These are phyloP conservation scores for Lithospermum erythrorhizon DNA, from an alignment of 257 asterid species.

Conservation along the genomic window DNA sequence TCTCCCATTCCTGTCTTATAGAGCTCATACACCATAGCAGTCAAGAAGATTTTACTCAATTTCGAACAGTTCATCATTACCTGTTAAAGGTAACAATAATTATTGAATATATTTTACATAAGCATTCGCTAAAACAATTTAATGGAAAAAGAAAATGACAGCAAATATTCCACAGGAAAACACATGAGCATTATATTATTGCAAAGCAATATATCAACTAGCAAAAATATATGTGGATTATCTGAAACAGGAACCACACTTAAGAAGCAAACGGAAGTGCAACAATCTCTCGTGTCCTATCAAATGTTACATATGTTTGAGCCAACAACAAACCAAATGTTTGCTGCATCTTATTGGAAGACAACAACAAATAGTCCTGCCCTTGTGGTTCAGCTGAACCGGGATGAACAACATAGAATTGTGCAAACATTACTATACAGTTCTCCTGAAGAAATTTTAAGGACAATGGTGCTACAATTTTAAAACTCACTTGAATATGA, in stretches of 20 bases:
- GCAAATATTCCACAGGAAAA: background rate
- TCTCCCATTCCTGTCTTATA: slow-evolving; percentile 95
- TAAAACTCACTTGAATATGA: slow-evolving; percentile 74
- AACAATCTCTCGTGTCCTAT: too few species aligned
- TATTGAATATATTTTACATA: background rate
- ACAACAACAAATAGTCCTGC: background rate
- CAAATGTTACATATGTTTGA: too few species aligned
- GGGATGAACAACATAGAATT: background rate
- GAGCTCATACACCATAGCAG: slow-evolving; percentile 93
- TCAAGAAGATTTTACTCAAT: slow-evolving; percentile 82
- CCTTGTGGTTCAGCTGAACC: background rate
- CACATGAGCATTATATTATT: background rate
- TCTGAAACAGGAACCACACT: too few species aligned
- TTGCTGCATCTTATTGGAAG: background rate
- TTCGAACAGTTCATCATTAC: slow-evolving; percentile 67
- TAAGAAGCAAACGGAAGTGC: too few species aligned
- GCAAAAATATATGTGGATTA: too few species aligned
- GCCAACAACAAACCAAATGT: background rate
- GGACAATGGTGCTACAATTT: background rate
- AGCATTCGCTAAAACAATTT: background rate
- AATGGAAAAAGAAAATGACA: background rate
- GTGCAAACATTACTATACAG: background rate
- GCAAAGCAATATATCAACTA: too few species aligned
- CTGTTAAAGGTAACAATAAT: slow-evolving; percentile 24
- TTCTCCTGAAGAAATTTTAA: background rate